These are phyloP conservation scores for Eragrostis curvula DNA, from an alignment of 176 grass and related monocot species.

Conservation along the genomic window DNA sequence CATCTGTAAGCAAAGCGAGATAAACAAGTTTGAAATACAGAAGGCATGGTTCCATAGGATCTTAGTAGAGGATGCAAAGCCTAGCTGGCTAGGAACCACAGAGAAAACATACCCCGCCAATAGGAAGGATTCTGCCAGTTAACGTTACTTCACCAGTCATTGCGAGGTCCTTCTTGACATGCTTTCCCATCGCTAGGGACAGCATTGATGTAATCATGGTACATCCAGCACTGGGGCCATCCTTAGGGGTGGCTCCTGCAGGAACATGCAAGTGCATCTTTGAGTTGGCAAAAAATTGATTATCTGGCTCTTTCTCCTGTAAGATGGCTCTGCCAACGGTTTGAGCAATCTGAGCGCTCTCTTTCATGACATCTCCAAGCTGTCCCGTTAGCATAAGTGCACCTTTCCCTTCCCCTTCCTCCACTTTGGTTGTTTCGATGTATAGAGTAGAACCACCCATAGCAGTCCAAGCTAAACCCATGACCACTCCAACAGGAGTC, in stretches of 20 bases:
- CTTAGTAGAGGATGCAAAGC: background rate
- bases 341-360: conserved; percentile 94
- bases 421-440: conserved; percentile 80
- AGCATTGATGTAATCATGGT: conserved; percentile 98
- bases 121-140: conserved; percentile 91
- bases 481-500: conserved; percentile 93
- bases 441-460: conserved; percentile 91
- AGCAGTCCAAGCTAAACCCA: conserved; percentile 97
- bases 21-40: background rate
- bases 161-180: conserved; percentile 80
- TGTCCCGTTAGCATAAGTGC: conserved; percentile 87
- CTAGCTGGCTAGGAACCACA: conserved; percentile 7
- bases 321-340: conserved; percentile 88
- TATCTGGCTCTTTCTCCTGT: conserved; percentile 64
- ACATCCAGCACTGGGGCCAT: conserved; percentile 89
- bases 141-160: conserved; percentile 98
- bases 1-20: background rate
- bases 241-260: conserved; percentile 93
- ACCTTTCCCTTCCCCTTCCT: conserved; percentile 88
- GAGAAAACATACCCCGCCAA: conserved; percentile 77
- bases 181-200: conserved; percentile 84
- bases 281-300: conserved; percentile 74
- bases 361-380: conserved; percentile 98
- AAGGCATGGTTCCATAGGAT: background rate
- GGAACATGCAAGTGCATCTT: conserved; percentile 96